Percentiles rank a stretch among this genome's conserved stretches.
Evolutionary conservation across 225 moss, liverwort and hornwort species (phyloP).

Genomic region (Sphagnum contortum): DNA sequence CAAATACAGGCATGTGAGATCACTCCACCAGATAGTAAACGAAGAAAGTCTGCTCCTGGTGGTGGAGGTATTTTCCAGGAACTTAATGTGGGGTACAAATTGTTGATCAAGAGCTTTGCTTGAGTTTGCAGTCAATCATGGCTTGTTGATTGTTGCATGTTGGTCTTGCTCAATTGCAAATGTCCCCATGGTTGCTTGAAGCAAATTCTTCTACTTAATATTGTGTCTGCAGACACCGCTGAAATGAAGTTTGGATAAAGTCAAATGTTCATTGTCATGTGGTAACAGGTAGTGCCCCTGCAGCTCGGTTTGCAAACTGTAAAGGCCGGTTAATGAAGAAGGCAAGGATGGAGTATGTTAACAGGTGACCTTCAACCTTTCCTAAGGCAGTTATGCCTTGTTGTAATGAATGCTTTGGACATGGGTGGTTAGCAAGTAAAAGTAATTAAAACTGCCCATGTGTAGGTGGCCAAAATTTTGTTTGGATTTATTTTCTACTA

Average conservation of each 20-base stretch:
- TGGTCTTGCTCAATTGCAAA: background rate
- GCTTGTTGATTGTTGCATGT: no score
- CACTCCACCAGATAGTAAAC: conserved; percentile 64
- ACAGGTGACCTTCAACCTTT: conserved; percentile 35
- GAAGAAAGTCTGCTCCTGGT: conserved; percentile 33
- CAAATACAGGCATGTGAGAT: conserved; percentile 66
- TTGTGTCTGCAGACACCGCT: no score
- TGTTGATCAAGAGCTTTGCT: no score
- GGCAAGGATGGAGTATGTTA: conserved; percentile 66
- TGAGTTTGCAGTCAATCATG: no score
- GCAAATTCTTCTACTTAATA: background rate
- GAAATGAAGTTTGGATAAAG: no score
- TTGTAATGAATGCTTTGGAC: no score
- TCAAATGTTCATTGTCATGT: background rate
- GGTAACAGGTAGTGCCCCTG: conserved; percentile 17
- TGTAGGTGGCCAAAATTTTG: background rate
- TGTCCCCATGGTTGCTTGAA: background rate
- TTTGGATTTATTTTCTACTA: no score
- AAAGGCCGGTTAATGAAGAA: conserved; percentile 91
- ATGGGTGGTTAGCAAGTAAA: background rate
- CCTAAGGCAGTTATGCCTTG: background rate
- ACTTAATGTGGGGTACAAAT: no score
- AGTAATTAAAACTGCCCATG: background rate
- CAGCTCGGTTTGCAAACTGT: conserved; percentile 32
- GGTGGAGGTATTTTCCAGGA: conserved; percentile 11